A percentile compares a stretch with the other conserved stretches of the same genome.
Evolutionary conservation across 2,329 filamentous ascomycete species (phyloP).

Genomic region (Stagonosporopsis cucurbitacearum): DNA sequence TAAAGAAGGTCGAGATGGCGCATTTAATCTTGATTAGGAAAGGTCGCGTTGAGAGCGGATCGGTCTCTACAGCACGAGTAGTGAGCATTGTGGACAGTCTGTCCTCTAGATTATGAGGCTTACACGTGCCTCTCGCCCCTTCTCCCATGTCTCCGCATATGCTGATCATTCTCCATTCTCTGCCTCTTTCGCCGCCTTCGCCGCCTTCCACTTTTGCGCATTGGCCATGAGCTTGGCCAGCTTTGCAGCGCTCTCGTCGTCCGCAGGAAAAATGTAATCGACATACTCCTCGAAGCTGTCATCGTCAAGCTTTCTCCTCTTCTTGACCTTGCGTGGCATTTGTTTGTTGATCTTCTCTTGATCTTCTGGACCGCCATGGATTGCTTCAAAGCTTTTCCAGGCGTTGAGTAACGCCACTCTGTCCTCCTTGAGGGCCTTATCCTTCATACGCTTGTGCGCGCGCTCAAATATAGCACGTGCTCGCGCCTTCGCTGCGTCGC

Average conservation of each 20-base stretch:
- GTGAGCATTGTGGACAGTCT: not conserved
- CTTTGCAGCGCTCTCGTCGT: slow-evolving; percentile 85
- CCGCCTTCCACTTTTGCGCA: slow-evolving; percentile 87
- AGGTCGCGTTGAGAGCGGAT: no score
- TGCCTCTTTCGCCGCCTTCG: slow-evolving; percentile 33
- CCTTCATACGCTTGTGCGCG: slow-evolving; percentile 85
- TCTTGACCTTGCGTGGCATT: slow-evolving; percentile 94
- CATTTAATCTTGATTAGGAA: no score
- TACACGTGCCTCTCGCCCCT: not conserved
- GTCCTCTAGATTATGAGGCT: not conserved
- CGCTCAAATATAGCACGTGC: slow-evolving; percentile 85
- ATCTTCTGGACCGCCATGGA: slow-evolving; percentile 77
- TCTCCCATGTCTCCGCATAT: not conserved
- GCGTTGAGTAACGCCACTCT: slow-evolving; percentile 89
- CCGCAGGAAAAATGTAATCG: slow-evolving; percentile 96
- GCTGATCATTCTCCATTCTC: slow-evolving; percentile 2
- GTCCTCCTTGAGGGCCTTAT: slow-evolving; percentile 89
- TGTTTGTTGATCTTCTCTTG: slow-evolving; percentile 85
- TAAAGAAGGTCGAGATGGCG: no score
- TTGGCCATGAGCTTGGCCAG: slow-evolving; percentile 83
- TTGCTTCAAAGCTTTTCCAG: slow-evolving; percentile 90
- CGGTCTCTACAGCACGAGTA: not conserved
- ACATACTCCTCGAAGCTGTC: slow-evolving; percentile 95
- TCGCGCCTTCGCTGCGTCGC: slow-evolving; percentile 81
- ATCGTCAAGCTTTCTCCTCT: slow-evolving; percentile 88